Evolutionary conservation across 495 filamentous ascomycete species (phyloP), one percentile per base, ranked within the genome.

Genomic region (Clavariopsis aquatica): DNA sequence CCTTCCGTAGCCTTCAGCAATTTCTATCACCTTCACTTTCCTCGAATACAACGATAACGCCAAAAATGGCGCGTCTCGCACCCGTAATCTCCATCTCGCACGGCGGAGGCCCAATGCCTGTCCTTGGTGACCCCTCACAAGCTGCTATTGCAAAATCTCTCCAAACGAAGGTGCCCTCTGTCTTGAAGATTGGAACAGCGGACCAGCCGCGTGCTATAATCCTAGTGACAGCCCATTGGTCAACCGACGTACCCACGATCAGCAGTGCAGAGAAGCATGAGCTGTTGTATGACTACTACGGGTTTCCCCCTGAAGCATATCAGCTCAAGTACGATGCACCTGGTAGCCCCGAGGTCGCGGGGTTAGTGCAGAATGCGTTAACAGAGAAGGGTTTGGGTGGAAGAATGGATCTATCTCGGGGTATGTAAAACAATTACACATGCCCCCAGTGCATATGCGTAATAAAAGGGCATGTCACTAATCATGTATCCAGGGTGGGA

Each of bases 151-250:
- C 75, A 45, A 56, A 69, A 28, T 74, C 72, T 5, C 73, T 79
- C 47, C 70, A 60, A 20, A 74, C 67, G 2, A 65, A 62, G 0
- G 72, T 78, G 12, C 77, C 77, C 10, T 38, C 72, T 29, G 65
- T 79, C 24, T 73, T 79, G 12, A 67, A 71, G 49, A 71, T 79
- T 0, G 72, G 69, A 15, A 76, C 74, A 10, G 38, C 73, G 2
- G 67, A 75, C 22, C 62, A 71, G 41, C 77, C 77, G 5, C 68
- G 67, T 1, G 77, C 76, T 9, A 78, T 79, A 49, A 73, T 78
- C 19, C 53, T 79, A 22, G 69, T 78, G 7, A 79, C 77, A 8
- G 77, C 77, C 28, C 77, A 79, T 67, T 79, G 77, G 77, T 72
- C 60, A 10, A 70, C 72, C 36, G 56, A 66, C 17, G 52, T 64